Percentiles rank a stretch among this genome's conserved stretches.
Evolutionary conservation across 148 eudicot genomes (phyloP).

Genomic region (Rhododendron williamsianum): DNA sequence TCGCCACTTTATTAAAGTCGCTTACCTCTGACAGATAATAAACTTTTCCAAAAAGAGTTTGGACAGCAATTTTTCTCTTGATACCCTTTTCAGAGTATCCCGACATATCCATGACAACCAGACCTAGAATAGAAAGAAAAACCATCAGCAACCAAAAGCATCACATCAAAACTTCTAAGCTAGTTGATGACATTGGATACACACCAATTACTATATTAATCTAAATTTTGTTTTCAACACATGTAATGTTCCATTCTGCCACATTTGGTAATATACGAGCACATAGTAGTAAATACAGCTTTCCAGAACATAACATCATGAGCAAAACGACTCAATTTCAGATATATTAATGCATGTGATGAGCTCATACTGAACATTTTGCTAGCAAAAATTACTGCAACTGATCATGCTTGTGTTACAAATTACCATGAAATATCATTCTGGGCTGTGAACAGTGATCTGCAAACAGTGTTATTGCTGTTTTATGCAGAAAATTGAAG

Average conservation of each 20-base stretch:
- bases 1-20: not conserved
- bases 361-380: not conserved
- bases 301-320: not conserved
- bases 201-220: not conserved
- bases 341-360: no score
- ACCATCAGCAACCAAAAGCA: conserved; percentile 13
- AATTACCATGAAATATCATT: no score
- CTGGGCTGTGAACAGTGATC: no score
- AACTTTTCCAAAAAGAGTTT: conserved; percentile 85
- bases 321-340: not conserved
- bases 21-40: conserved; percentile 91
- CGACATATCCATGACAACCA: conserved; percentile 93
- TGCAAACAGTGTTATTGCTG: no score
- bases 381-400: not conserved
- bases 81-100: conserved; percentile 95
- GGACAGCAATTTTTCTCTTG: conserved; percentile 91
- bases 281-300: not conserved
- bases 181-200: not conserved
- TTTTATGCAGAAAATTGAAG: no score
- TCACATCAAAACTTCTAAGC: not conserved
- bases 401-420: not conserved
- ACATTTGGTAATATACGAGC: not conserved
- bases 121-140: conserved; percentile 53
- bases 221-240: not conserved
- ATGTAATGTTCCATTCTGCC: not conserved